phyloP scores from a whole-genome alignment of 2,329 filamentous ascomycete species.

The Aspergillus pseudotamarii region DNA sequence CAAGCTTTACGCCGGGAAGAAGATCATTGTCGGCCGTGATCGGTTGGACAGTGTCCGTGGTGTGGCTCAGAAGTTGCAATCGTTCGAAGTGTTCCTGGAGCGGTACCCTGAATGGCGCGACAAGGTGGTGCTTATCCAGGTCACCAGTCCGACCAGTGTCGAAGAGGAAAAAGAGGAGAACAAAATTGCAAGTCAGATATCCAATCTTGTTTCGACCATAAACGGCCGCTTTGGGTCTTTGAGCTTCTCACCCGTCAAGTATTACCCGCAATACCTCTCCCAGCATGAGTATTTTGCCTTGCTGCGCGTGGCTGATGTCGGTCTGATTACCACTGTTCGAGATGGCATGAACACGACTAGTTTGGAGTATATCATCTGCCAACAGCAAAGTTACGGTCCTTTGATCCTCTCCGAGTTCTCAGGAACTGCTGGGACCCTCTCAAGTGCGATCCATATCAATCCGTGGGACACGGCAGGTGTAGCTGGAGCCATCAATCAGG shows the following conservation, averaged over 20 bases:
- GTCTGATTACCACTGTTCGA: constrained; percentile 90
- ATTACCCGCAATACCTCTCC: constrained; percentile 90
- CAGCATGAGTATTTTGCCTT: constrained; percentile 93
- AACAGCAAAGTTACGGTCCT: constrained; percentile 82
- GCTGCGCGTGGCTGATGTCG: constrained; percentile 86
- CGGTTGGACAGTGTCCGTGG: constrained; percentile 90
- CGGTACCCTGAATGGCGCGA: constrained; percentile 89
- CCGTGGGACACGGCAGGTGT: constrained; percentile 89
- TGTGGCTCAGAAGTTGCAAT: constrained; percentile 93
- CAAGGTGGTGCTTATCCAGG: constrained; percentile 90
- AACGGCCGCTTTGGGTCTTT: constrained; percentile 88
- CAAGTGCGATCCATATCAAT: constrained; percentile 91
- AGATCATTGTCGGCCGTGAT: constrained; percentile 92
- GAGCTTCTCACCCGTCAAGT: constrained; percentile 86
- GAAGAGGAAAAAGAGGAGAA: constrained; percentile 79
- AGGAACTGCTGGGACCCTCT: constrained; percentile 83
- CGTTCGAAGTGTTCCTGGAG: constrained; percentile 89
- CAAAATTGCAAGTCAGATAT: constrained; percentile 85
- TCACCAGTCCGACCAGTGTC: constrained; percentile 83
- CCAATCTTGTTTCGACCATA: constrained; percentile 86
- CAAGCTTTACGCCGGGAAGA: constrained; percentile 81
- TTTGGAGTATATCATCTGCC: constrained; percentile 90
- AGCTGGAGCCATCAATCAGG: constrained; percentile 78
- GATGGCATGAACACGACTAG: constrained; percentile 99
- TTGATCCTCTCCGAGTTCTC: constrained; percentile 96